Evolutionary conservation across 2,329 filamentous ascomycete species (phyloP).

Genomic region (Exophiala phaeomuriformis): DNA sequence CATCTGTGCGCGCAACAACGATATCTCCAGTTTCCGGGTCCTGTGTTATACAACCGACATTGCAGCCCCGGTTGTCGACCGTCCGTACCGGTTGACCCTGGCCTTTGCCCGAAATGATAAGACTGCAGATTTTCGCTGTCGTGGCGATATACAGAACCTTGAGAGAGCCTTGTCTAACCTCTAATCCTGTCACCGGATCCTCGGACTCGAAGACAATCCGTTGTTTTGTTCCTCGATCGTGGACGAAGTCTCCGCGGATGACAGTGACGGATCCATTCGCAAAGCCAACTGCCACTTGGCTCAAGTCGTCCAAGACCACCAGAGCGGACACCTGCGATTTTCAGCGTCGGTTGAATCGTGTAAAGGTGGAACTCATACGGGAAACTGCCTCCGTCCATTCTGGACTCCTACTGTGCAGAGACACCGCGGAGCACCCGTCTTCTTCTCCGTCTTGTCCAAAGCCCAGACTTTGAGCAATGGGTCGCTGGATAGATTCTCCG

Average conservation of each 20-base stretch:
- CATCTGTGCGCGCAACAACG: conserved; percentile 88
- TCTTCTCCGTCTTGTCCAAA: conserved; percentile 87
- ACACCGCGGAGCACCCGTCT: conserved; percentile 81
- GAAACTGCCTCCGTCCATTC: conserved; percentile 87
- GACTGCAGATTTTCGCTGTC: conserved; percentile 75
- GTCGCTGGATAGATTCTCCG: conserved; percentile 81
- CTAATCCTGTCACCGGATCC: conserved; percentile 87
- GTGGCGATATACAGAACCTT: conserved; percentile 90
- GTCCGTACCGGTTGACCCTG: conserved; percentile 84
- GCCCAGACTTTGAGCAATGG: conserved; percentile 96
- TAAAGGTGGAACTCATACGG: conserved; percentile 47
- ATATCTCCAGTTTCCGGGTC: conserved; percentile 75
- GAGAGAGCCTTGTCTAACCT: conserved; percentile 57
- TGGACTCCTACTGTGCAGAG: conserved; percentile 77
- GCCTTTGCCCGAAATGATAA: conserved; percentile 79
- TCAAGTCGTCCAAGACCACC: conserved; percentile 75
- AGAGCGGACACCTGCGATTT: conserved; percentile 71
- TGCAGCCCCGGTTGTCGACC: conserved; percentile 83
- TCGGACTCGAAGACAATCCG: conserved; percentile 94
- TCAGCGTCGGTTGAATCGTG: conserved; percentile 8
- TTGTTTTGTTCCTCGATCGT: conserved; percentile 90
- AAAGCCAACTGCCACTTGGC: conserved; percentile 90
- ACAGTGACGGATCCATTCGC: conserved; percentile 91
- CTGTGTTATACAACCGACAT: conserved; percentile 88
- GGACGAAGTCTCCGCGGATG: conserved; percentile 85